Conservation (phyloP, 164 flowering plant species). For the Vitis rotundifolia region DNA sequence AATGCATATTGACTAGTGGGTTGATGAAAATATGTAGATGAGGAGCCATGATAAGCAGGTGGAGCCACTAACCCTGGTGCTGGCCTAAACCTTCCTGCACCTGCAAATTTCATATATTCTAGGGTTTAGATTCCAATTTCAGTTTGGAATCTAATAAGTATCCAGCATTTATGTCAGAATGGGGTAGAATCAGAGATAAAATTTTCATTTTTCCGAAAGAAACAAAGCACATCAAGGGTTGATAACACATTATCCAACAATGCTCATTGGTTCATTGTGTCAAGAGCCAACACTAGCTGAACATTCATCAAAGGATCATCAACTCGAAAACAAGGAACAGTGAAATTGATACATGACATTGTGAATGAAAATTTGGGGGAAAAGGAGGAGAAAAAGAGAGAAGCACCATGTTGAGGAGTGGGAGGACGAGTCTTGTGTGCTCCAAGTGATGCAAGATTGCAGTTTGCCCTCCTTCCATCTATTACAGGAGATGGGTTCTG, state of each 20-base stretch:
- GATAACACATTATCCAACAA: not conserved
- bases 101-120: conserved; percentile 19
- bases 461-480: conserved; percentile 70
- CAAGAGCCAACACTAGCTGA: too few species aligned
- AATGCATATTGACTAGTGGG: conserved; percentile 46
- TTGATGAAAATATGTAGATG: conserved; percentile 42
- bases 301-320: too few species aligned
- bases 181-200: not conserved
- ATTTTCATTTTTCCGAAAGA: too few species aligned
- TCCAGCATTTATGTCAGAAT: not conserved
- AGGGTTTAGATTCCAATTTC: conserved; percentile 12
- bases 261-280: not conserved
- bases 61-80: conserved; percentile 31
- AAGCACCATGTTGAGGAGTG: conserved; percentile 46
- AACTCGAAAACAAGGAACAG: not conserved
- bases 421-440: conserved; percentile 49
- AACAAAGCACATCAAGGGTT: not conserved
- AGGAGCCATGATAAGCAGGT: conserved; percentile 41
- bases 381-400: not conserved
- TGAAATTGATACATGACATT: not conserved
- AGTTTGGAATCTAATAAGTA: not conserved
- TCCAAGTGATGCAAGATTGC: conserved; percentile 71
- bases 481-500: conserved; percentile 65
- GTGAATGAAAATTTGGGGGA: conserved; percentile 1
- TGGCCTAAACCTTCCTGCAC: conserved; percentile 52